Conservation (phyloP, 305 asterid genomes). For the Withania somnifera region DNA sequence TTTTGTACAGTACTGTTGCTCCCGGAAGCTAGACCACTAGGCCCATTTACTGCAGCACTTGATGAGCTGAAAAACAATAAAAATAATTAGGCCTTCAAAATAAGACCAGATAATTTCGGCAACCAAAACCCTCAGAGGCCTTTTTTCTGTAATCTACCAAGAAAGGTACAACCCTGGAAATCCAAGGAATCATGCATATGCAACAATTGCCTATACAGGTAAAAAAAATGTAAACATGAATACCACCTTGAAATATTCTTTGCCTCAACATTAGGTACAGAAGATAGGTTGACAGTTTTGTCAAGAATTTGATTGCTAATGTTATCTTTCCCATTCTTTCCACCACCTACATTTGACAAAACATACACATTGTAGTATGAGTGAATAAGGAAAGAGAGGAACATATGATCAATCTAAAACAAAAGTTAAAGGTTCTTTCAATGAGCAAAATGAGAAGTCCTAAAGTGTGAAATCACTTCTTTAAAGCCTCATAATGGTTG, state of each 20-base stretch:
- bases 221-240: background rate
- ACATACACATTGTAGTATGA: conserved; percentile 4
- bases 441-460: background rate
- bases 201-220: background rate
- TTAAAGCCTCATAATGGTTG: background rate
- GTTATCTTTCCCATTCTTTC: conserved; percentile 49
- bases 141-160: background rate
- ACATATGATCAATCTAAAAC: conserved; percentile 1
- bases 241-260: conserved; percentile 50
- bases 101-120: conserved; percentile 3
- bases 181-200: background rate
- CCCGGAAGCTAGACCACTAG: conserved; percentile 32
- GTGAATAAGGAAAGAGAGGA: background rate
- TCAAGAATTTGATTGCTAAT: conserved; percentile 30
- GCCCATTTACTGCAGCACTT: conserved; percentile 38
- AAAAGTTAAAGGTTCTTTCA: background rate
- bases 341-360: conserved; percentile 51
- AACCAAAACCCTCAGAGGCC: background rate
- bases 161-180: background rate
- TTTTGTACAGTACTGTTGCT: conserved; percentile 25
- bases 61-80: conserved; percentile 36
- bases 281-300: conserved; percentile 32
- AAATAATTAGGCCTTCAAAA: conserved; percentile 2
- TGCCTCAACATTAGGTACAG: conserved; percentile 32
- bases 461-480: background rate